Evolutionary conservation across 2,329 filamentous ascomycete genomes (phyloP), one percentile per base, ranked within the genome.

Genomic region (Fusarium sp.): DNA sequence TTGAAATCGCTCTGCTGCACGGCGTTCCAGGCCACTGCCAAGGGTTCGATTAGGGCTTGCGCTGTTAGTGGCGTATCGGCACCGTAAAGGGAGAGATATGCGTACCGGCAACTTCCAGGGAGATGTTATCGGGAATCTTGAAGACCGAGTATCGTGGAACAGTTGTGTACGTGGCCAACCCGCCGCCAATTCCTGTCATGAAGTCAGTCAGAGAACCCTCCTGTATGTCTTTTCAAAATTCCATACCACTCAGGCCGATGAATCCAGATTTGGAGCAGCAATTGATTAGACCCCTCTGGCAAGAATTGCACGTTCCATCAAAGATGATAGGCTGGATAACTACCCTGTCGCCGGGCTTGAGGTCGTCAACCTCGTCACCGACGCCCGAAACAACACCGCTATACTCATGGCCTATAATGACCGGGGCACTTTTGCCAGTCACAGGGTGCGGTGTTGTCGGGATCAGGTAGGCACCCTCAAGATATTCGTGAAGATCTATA

Each of bases 31-130:
- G 51, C 35, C 10, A 54, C 50, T 2, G 50, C 50, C 14, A 54
- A 13, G 3, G 35, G 50, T 28, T 54, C 50, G 1, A 54, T 7
- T 3, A 54, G 35, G 0, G 50, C 50, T 38, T 28, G 3, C 3
- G 5, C 50, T 8, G 14, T 54, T 17, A 54, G 50, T 38, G 4
- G 35, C 4, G 10, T 9, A 22, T 38, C 7, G 2, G 17, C 18
- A 17, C 2, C 8, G 4, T 11, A 1, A 6, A 4, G 6, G 30
- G 9, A 9, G 15, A 1, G 1, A 22, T 4, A 5, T 38, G 3
- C 24, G 8, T 54, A 28, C 50, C 32, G 3, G 32, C 50, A 22
- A 54, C 50, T 5, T 54, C 2, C 1, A 54, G 14, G 7, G 50
- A 1, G 8, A 54, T 17, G 18, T 54, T 54, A 22, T 54, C 35